Evolutionary conservation across 208 protist species (phyloP).

Genomic region (Paratrypanosoma confusum): DNA sequence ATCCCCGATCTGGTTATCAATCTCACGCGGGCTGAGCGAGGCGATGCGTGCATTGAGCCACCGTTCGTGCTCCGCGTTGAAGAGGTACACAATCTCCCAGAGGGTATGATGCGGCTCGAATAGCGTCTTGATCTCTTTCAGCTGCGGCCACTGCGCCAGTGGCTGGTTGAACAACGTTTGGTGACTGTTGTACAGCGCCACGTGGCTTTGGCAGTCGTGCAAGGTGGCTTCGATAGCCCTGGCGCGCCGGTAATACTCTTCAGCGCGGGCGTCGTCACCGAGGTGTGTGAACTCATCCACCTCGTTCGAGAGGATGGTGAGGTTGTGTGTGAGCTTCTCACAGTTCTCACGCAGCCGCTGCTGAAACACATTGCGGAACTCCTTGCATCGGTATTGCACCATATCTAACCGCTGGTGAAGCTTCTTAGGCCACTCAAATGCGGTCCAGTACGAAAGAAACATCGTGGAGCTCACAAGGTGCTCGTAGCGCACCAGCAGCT

Average conservation of each 20-base stretch:
- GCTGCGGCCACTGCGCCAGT: slow-evolving; percentile 77
- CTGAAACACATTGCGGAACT: slow-evolving; percentile 85
- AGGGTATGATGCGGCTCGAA: slow-evolving; percentile 87
- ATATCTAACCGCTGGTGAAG: slow-evolving; percentile 84
- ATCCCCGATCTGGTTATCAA: slow-evolving; percentile 76
- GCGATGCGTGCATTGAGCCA: slow-evolving; percentile 86
- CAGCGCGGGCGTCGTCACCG: slow-evolving; percentile 73
- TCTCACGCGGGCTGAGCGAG: slow-evolving; percentile 63
- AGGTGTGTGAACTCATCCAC: slow-evolving; percentile 82
- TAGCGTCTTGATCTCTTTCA: slow-evolving; percentile 73
- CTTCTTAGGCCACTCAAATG: slow-evolving; percentile 85
- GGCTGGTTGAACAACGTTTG: slow-evolving; percentile 82
- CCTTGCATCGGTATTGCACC: slow-evolving; percentile 82
- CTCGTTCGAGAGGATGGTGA: slow-evolving; percentile 64
- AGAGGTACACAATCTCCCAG: slow-evolving; percentile 83
- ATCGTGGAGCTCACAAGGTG: slow-evolving; percentile 63
- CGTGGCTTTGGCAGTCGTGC: slow-evolving; percentile 44
- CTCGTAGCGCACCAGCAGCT: slow-evolving; percentile 73
- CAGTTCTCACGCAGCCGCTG: slow-evolving; percentile 81
- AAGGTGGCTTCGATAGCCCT: slow-evolving; percentile 64
- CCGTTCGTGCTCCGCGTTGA: slow-evolving; percentile 71
- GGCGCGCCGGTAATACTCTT: slow-evolving; percentile 83
- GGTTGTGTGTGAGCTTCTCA: slow-evolving; percentile 69
- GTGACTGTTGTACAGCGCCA: slow-evolving; percentile 79
- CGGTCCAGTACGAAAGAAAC: slow-evolving; percentile 78